Evolutionary conservation across 495 filamentous ascomycete species (phyloP).

Genomic region (Trichoderma virens): DNA sequence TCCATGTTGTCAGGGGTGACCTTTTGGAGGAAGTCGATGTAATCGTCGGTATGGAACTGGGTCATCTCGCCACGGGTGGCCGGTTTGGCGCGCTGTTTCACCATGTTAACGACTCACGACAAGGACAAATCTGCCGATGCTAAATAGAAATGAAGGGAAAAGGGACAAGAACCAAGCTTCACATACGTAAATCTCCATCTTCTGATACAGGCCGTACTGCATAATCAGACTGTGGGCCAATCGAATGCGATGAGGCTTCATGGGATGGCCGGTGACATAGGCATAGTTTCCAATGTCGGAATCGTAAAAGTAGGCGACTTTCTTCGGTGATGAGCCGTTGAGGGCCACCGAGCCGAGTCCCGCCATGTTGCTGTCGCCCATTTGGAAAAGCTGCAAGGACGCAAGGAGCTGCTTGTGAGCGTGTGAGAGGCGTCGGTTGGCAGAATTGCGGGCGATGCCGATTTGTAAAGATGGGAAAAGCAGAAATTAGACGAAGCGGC

Average conservation of each 20-base stretch:
- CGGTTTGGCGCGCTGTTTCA: slow-evolving; percentile 79
- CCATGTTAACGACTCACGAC: background rate
- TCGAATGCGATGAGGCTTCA: slow-evolving; percentile 98
- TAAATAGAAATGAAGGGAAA: background rate
- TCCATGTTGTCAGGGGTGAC: slow-evolving; percentile 99
- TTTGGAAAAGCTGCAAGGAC: background rate
- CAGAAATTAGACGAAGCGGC: background rate
- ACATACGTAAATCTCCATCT: slow-evolving; percentile 97
- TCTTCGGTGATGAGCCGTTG: slow-evolving; percentile 44
- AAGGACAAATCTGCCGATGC: background rate
- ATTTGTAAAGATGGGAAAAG: background rate
- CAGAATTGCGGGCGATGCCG: background rate
- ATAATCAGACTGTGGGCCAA: slow-evolving; percentile 96
- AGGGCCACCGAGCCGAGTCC: slow-evolving; percentile 21
- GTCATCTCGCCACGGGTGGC: slow-evolving; percentile 97
- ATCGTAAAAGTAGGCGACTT: slow-evolving; percentile 95
- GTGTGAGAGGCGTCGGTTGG: background rate
- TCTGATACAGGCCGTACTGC: slow-evolving; percentile 98
- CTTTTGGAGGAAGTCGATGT: slow-evolving; percentile 93
- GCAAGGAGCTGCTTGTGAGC: background rate
- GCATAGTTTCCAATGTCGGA: slow-evolving; percentile 95
- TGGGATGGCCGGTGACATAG: slow-evolving; percentile 95
- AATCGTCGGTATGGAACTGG: slow-evolving; percentile 98
- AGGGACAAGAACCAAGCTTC: background rate
- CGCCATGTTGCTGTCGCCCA: slow-evolving; percentile 10